Percentiles rank a stretch among this genome's conserved stretches.
Conservation (phyloP, 176 grass and related monocot species). For the Stipa capillata region DNA sequence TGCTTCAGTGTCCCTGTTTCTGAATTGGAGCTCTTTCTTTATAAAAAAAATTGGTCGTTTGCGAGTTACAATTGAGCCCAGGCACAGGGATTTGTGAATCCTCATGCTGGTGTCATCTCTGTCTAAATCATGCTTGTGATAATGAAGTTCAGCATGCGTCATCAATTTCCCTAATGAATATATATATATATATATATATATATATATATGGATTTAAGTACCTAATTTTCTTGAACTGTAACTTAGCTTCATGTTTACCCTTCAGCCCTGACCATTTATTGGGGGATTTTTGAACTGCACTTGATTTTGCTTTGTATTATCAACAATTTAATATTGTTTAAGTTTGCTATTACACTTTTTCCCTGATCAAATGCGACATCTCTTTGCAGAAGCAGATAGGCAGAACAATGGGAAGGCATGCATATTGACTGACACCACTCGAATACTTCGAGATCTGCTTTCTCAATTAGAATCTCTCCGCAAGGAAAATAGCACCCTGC, state of each 20-base stretch:
- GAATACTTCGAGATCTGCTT: slow-evolving; percentile 58
- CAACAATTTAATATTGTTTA: background rate
- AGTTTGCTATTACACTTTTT: background rate
- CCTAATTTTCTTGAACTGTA: background rate
- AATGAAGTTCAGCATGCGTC: background rate
- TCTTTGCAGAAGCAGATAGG: slow-evolving; percentile 62
- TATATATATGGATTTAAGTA: too few species aligned
- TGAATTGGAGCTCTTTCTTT: background rate
- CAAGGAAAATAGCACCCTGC: slow-evolving; percentile 56
- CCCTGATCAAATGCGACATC: slow-evolving; percentile 8
- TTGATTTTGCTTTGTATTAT: background rate
- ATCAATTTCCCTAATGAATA: background rate
- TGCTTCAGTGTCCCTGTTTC: background rate
- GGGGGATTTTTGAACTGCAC: background rate
- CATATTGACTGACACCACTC: slow-evolving; percentile 63
- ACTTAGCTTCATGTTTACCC: background rate
- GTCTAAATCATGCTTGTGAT: background rate
- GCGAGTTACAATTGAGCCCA: background rate
- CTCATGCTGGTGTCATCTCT: background rate
- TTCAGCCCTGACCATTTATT: background rate
- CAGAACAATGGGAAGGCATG: slow-evolving; percentile 75
- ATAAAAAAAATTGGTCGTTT: background rate
- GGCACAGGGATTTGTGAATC: background rate
- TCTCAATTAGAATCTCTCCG: slow-evolving; percentile 58
- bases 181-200: too few species aligned